Percentiles rank a stretch among this genome's conserved stretches.
Conservation (phyloP, 768 basidiomycete genomes). For the Amanita thiersii region DNA sequence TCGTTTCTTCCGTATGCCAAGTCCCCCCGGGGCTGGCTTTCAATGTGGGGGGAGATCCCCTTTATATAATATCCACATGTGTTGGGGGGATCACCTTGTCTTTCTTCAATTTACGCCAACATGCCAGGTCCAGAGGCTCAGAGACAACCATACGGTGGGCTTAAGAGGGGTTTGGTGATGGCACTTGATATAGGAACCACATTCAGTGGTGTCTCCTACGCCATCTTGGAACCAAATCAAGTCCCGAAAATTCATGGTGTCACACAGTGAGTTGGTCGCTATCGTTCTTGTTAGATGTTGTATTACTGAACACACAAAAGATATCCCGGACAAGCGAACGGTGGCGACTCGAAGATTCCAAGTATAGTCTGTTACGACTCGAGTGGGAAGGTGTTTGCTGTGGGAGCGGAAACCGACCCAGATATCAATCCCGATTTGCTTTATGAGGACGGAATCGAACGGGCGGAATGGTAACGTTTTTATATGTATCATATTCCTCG, state of each 20-base stretch:
- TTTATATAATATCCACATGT: too few relatives aligned
- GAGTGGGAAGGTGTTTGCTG: constrained; percentile 2
- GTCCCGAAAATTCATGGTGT: not conserved
- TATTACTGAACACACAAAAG: not conserved
- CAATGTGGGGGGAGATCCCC: too few relatives aligned
- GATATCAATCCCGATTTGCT: constrained; percentile 1
- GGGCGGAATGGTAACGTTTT: not conserved
- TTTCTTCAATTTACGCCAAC: too few relatives aligned
- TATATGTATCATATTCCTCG: too few relatives aligned
- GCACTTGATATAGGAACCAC: too few relatives aligned
- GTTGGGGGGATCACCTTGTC: too few relatives aligned
- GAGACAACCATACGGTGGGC: too few relatives aligned
- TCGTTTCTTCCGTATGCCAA: too few relatives aligned
- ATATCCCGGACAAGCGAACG: not conserved
- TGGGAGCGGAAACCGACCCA: constrained; percentile 4
- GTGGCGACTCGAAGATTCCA: constrained; percentile 7
- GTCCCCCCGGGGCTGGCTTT: too few relatives aligned
- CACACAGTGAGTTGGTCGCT: not conserved
- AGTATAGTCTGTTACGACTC: constrained; percentile 8
- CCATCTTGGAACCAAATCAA: not conserved
- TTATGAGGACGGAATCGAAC: constrained; percentile 1
- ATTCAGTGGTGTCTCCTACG: too few relatives aligned
- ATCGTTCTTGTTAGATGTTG: not conserved
- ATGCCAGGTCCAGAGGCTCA: too few relatives aligned
- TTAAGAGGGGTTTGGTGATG: too few relatives aligned